phyloP scores from a whole-genome alignment of 1,139 yeast species.

The Taphrina confusa region DNA sequence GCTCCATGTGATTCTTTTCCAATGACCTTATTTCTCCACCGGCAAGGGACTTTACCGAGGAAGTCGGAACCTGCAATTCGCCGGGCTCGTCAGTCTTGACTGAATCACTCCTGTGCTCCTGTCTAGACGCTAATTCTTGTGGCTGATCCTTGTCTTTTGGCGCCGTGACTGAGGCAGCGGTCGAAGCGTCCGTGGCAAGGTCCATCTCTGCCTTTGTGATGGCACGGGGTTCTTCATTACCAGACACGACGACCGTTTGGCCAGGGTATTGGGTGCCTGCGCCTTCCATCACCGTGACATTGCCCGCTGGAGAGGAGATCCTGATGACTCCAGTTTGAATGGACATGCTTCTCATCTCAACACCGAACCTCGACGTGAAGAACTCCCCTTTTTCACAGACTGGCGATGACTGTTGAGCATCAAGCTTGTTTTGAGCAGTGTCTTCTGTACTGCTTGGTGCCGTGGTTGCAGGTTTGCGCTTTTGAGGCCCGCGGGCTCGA shows the following conservation, averaged over 20 bases:
- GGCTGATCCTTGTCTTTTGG: not conserved
- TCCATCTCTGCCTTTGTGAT: constrained; percentile 4
- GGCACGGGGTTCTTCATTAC: not conserved
- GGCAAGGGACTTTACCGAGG: constrained; percentile 8
- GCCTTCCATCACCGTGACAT: constrained; percentile 25
- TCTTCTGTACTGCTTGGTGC: not conserved
- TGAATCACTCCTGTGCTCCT: too few species aligned
- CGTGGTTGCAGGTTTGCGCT: constrained; percentile 23
- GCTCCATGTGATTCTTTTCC: constrained; percentile 22
- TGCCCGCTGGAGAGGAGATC: constrained; percentile 22
- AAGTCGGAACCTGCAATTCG: constrained; percentile 7
- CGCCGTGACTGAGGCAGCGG: not conserved
- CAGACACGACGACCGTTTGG: constrained; percentile 25
- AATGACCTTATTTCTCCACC: constrained; percentile 25
- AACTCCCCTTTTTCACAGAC: constrained; percentile 28
- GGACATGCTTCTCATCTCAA: constrained; percentile 31
- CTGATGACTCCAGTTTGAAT: constrained; percentile 29
- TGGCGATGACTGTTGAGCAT: constrained; percentile 8
- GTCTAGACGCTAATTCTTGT: constrained; percentile 1
- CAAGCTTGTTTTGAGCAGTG: not conserved
- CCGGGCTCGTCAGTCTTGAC: not conserved
- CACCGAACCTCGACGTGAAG: constrained; percentile 30
- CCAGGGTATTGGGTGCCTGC: constrained; percentile 28
- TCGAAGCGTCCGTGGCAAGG: not conserved
- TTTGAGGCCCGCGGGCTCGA: constrained; percentile 23